A percentile compares a stretch with the other conserved stretches of the same genome.
Evolutionary conservation across 768 basidiomycete genomes (phyloP).

Genomic region (Filobasidium floriforme): DNA sequence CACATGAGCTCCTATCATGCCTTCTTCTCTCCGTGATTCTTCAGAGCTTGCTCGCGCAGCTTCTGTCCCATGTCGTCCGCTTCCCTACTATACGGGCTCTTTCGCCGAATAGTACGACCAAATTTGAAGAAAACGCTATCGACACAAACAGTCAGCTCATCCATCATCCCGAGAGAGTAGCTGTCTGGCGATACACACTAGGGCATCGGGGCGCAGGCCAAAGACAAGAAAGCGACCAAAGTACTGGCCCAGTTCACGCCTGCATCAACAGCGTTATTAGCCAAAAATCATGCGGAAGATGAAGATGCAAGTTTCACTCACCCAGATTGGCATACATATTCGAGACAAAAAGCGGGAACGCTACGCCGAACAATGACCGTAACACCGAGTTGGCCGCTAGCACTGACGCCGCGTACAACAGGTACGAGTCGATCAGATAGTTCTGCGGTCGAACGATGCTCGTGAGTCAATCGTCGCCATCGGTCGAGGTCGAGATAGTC

Average conservation of each 20-base stretch:
- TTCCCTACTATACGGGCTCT: conserved; percentile 25
- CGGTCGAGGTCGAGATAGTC: background rate
- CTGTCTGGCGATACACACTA: conserved; percentile 19
- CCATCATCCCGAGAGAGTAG: background rate
- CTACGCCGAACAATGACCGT: conserved; percentile 56
- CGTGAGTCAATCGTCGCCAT: background rate
- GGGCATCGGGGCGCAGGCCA: conserved; percentile 31
- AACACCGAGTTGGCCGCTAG: conserved; percentile 63
- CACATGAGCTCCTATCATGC: no score
- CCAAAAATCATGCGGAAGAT: no score
- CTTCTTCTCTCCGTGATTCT: background rate
- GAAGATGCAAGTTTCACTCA: no score
- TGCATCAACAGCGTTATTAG: background rate
- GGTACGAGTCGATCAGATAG: conserved; percentile 67
- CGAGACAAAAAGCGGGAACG: conserved; percentile 40
- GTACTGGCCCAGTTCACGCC: conserved; percentile 33
- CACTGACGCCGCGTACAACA: conserved; percentile 59
- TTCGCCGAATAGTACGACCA: conserved; percentile 25
- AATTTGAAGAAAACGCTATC: conserved; percentile 28
- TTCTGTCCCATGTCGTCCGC: conserved; percentile 29
- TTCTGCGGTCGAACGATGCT: conserved; percentile 34
- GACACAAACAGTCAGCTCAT: background rate
- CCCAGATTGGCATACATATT: conserved; percentile 44
- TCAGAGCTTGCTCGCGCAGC: conserved; percentile 7
- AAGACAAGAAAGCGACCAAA: conserved; percentile 30